phyloP scores from a whole-genome alignment of 805 yeast species.

The Yarrowia divulgata region DNA sequence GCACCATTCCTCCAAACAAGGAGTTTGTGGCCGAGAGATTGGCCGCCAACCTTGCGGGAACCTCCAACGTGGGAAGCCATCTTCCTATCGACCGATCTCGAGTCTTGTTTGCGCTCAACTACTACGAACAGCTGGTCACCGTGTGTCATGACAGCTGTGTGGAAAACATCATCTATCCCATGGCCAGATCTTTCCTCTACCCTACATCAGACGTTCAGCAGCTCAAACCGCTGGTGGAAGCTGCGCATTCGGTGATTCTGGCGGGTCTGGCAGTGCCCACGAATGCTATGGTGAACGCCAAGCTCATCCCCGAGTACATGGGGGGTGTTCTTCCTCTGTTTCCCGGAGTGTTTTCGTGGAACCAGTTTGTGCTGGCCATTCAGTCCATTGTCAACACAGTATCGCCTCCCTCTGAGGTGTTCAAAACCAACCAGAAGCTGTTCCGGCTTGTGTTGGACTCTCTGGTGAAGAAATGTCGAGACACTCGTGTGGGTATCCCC shows the following conservation, averaged over 20 bases:
- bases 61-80: constrained; percentile 45
- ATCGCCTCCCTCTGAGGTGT: constrained; percentile 51
- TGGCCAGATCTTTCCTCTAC: constrained; percentile 44
- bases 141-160: constrained; percentile 51
- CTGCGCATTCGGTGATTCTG: constrained; percentile 67
- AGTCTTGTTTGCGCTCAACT: constrained; percentile 48
- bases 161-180: constrained; percentile 50
- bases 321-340: constrained; percentile 60
- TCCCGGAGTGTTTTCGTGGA: constrained; percentile 61
- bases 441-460: constrained; percentile 53
- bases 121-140: constrained; percentile 49
- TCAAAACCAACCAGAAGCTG: constrained; percentile 43
- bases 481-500: constrained; percentile 6
- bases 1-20: constrained; percentile 11
- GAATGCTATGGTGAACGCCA: constrained; percentile 31
- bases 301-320: constrained; percentile 53
- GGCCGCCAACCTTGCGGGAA: constrained; percentile 48
- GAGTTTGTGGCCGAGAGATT: constrained; percentile 39
- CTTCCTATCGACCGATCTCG: constrained; percentile 47
- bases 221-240: constrained; percentile 57
- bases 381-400: constrained; percentile 60
- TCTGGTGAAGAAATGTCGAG: constrained; percentile 21
- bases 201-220: constrained; percentile 41
- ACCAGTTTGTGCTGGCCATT: constrained; percentile 64
- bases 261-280: constrained; percentile 47